A percentile compares a stretch with the other conserved stretches of the same genome.
These are phyloP conservation scores for Apiosordaria backusii DNA, from an alignment of 495 filamentous ascomycete species.

Conservation along the genomic window DNA sequence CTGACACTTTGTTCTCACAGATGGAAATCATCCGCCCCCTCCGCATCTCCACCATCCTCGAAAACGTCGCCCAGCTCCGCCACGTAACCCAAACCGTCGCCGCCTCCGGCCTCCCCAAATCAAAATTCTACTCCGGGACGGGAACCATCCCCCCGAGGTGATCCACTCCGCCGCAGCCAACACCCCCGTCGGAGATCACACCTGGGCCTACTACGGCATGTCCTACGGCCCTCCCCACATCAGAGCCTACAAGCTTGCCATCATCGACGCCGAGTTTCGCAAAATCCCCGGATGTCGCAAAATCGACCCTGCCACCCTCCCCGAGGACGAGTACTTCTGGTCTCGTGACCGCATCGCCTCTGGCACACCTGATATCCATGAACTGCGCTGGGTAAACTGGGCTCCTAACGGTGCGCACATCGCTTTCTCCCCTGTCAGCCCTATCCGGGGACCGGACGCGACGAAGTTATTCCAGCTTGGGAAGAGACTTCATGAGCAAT, in stretches of 20 bases:
- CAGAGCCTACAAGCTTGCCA: constrained; percentile 40
- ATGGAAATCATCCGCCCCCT: constrained; percentile 52
- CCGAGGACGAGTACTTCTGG: constrained; percentile 34
- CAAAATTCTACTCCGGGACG: constrained; percentile 41
- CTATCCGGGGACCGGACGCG: constrained; percentile 51
- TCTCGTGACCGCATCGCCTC: constrained; percentile 27
- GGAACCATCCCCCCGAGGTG: constrained; percentile 38
- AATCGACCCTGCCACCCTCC: constrained; percentile 42
- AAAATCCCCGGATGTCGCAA: constrained; percentile 46
- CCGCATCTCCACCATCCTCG: constrained; percentile 47
- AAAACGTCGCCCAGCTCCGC: constrained; percentile 55
- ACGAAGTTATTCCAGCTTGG: constrained; percentile 44
- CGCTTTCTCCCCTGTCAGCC: constrained; percentile 55
- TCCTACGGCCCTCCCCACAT: constrained; percentile 48
- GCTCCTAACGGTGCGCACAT: constrained; percentile 54
- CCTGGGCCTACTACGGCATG: constrained; percentile 57
- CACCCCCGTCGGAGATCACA: constrained; percentile 40
- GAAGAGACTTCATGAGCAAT: constrained; percentile 32
- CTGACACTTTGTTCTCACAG: constrained; percentile 15
- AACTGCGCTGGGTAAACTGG: constrained; percentile 56
- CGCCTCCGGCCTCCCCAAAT: constrained; percentile 42
- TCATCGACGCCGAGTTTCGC: constrained; percentile 46
- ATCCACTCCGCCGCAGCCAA: constrained; percentile 38
- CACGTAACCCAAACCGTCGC: constrained; percentile 51
- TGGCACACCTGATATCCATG: constrained; percentile 48